Percentiles rank a stretch among this genome's conserved stretches.
These are phyloP conservation scores for Schizophyllum commune DNA, from an alignment of 1,284 basidiomycete genomes.

Conservation along the genomic window DNA sequence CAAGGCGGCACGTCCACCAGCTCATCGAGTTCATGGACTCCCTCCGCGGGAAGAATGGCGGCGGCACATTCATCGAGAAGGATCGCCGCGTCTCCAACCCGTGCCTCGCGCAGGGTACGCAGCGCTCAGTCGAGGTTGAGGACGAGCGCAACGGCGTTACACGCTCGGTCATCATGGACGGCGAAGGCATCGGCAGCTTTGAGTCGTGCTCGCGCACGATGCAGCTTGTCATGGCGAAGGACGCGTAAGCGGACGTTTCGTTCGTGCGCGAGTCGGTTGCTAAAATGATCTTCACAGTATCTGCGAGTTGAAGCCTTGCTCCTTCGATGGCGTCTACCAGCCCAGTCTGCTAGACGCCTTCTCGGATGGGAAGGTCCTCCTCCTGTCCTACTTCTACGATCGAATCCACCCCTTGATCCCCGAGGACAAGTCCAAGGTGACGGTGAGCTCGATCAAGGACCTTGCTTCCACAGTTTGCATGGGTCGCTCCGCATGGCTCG, in stretches of 20 bases:
- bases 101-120: constrained; percentile 70
- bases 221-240: constrained; percentile 93
- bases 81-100: constrained; percentile 48
- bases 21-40: constrained; percentile 78
- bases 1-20: constrained; percentile 79
- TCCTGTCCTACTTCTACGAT: constrained; percentile 97
- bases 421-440: constrained; percentile 27
- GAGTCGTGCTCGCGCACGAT: constrained; percentile 82
- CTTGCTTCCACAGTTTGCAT: constrained; percentile 69
- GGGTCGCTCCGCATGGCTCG: constrained; percentile 56
- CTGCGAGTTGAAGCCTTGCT: constrained; percentile 87
- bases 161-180: constrained; percentile 75
- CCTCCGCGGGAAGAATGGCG: constrained; percentile 8
- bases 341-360: constrained; percentile 91
- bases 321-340: constrained; percentile 97
- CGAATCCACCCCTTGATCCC: constrained; percentile 77
- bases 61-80: constrained; percentile 11
- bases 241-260: constrained; percentile 56
- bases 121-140: constrained; percentile 62
- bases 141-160: constrained; percentile 39
- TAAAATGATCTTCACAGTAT: constrained; percentile 38
- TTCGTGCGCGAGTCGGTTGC: neutral
- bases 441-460: constrained; percentile 54
- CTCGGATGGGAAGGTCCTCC: constrained; percentile 68
- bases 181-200: constrained; percentile 74